phyloP scores from a whole-genome alignment of 1,284 basidiomycete species.

The Porogramme epimiltina region DNA sequence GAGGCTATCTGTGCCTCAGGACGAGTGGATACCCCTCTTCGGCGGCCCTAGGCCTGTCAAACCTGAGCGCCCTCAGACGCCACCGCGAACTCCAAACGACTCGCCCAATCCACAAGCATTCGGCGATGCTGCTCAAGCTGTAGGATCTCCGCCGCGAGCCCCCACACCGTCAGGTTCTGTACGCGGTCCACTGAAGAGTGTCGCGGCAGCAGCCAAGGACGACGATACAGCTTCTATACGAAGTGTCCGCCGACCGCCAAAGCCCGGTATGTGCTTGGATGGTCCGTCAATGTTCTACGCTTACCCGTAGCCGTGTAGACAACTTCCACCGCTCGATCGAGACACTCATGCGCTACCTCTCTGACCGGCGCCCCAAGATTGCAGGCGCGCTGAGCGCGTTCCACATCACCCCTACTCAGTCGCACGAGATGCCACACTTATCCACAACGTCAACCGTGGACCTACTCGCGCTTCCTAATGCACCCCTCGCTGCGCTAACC shows the following conservation, averaged over 20 bases:
- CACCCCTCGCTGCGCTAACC: slow-evolving; percentile 67
- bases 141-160: slow-evolving; percentile 31
- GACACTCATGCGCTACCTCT: slow-evolving; percentile 72
- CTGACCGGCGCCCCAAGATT: slow-evolving; percentile 86
- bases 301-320: too few relatives aligned
- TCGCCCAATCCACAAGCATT: slow-evolving; percentile 21
- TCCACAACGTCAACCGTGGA: slow-evolving; percentile 72
- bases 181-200: slow-evolving; percentile 49
- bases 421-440: slow-evolving; percentile 62
- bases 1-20: slow-evolving; percentile 65
- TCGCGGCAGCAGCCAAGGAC: slow-evolving; percentile 57
- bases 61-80: slow-evolving; percentile 17
- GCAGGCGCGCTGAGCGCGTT: slow-evolving; percentile 72
- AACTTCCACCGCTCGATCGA: slow-evolving; percentile 67
- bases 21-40: slow-evolving; percentile 85
- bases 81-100: slow-evolving; percentile 17
- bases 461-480: slow-evolving; percentile 74
- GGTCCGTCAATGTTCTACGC: too few relatives aligned
- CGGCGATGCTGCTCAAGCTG: slow-evolving; percentile 12
- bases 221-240: slow-evolving; percentile 60
- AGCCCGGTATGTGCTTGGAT: slow-evolving; percentile 7
- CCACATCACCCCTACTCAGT: slow-evolving; percentile 69
- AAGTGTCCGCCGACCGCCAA: slow-evolving; percentile 34
- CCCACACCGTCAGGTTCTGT: slow-evolving; percentile 49
- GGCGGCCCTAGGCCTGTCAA: slow-evolving; percentile 70